Evolutionary conservation across 163 green algal species (phyloP).

Genomic region (Volvox carteri): DNA sequence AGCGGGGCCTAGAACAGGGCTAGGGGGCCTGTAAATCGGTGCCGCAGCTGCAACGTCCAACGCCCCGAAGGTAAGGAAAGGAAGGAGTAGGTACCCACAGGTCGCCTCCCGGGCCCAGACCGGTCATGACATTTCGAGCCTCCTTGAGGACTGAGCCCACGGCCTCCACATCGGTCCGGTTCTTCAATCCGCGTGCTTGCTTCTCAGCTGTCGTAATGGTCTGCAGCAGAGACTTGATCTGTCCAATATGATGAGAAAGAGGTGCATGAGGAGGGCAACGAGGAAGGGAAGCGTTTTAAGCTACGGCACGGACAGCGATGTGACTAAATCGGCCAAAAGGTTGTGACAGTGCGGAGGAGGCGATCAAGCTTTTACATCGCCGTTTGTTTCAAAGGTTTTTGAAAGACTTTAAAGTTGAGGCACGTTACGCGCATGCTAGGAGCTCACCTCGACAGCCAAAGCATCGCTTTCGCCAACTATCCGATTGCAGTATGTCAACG

Average conservation of each 20-base stretch:
- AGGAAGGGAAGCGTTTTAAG: not conserved
- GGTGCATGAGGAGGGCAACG: too few relatives aligned
- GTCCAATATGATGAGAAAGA: not conserved
- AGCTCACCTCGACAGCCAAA: conserved; percentile 77
- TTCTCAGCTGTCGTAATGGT: conserved; percentile 55
- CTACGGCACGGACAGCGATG: not conserved
- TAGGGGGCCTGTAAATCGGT: too few relatives aligned
- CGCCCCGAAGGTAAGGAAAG: not conserved
- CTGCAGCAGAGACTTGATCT: conserved; percentile 71
- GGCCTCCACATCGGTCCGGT: conserved; percentile 26
- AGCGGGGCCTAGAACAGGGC: too few relatives aligned
- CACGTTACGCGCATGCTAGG: not conserved
- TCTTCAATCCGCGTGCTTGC: not conserved
- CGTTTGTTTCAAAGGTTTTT: not conserved
- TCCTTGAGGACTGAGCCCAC: conserved; percentile 61
- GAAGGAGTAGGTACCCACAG: too few relatives aligned
- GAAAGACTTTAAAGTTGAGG: not conserved
- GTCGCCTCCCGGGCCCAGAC: conserved; percentile 76
- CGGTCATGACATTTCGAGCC: conserved; percentile 64
- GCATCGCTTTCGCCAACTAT: conserved; percentile 75
- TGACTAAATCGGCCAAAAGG: too few relatives aligned
- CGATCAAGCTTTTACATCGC: not conserved
- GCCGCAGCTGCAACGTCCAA: too few relatives aligned
- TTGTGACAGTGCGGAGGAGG: too few relatives aligned
- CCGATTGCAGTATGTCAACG: conserved; percentile 73